Evolutionary conservation across 1,284 basidiomycete species (phyloP), one percentile per base, ranked within the genome.

Genomic region (Heterobasidion parviporum): DNA sequence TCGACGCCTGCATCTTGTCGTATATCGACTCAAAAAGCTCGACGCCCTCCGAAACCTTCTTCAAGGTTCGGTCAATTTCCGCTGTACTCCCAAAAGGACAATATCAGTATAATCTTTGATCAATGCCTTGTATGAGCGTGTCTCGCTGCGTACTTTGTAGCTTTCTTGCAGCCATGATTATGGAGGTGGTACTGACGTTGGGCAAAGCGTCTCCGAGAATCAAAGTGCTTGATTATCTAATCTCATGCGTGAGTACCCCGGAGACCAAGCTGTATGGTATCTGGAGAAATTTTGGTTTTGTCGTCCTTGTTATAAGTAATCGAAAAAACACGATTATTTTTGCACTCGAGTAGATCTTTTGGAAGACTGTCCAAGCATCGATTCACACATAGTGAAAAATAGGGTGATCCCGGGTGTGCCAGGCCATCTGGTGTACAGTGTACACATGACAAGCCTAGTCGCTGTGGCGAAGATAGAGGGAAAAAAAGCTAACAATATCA

Each of bases 11-110:
- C 85, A 98, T 94, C 82, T 97, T 98, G 70, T 95, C 93, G 70
- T 95, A 96, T 68, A 96, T 95, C 70, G 79, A 83, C 74, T 97
- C 94, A 70, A 98, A 98, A 65, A 90, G 78, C 77, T 97, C 94
- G 62, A 97, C 92, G 61, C 94, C 94, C 73, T 94, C 91, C 41
- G 86, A 66, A 64, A 98, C 93, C 77, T 92, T 93, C 80, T 98
- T 98, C 67, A 97, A 79, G 55, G 94, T 97, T 68, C 91, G 85
- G 82, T 97, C 94, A 64, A 98, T 96, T 75, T 98, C 94, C 72
- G 91, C 94, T 97, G 71, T 8, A 54, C 52, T 52, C 35, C 46
- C 32, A 59, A 56, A 54, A 57, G 49, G 49, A 41, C 46, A 44
- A 6, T 57, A 53, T 53, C 14, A 59, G 38, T 41, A 33, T 46